Conservation (phyloP, 2,329 filamentous ascomycete species). For the Penicillium freii region DNA sequence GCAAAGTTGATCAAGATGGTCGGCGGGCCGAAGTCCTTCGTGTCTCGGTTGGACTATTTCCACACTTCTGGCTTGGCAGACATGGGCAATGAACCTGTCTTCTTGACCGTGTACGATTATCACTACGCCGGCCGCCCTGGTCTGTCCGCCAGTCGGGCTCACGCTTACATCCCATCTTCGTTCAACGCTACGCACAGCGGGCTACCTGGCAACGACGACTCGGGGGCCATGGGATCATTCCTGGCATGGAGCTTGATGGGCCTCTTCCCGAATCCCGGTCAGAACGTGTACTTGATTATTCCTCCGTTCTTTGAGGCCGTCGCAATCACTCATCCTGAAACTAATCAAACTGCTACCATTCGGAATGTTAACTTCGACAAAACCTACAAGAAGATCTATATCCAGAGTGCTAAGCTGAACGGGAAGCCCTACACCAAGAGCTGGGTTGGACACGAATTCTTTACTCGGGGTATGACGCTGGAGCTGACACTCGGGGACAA, state of each 20-base stretch:
- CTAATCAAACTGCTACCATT: conserved; percentile 59
- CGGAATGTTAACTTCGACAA: conserved; percentile 61
- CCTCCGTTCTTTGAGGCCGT: conserved; percentile 63
- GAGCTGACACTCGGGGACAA: conserved; percentile 59
- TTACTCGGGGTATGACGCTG: conserved; percentile 61
- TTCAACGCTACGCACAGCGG: conserved; percentile 58
- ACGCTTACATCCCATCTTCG: conserved; percentile 61
- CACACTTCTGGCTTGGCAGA: conserved; percentile 63
- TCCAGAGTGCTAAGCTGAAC: conserved; percentile 64
- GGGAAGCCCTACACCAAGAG: conserved; percentile 60
- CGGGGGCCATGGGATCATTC: conserved; percentile 67
- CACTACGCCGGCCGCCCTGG: conserved; percentile 65
- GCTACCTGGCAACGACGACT: conserved; percentile 67
- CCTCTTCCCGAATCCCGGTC: conserved; percentile 65
- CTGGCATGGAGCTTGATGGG: conserved; percentile 66
- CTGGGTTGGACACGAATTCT: conserved; percentile 68
- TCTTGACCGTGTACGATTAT: conserved; percentile 64
- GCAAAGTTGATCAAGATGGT: conserved; percentile 55
- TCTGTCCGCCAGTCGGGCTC: conserved; percentile 49
- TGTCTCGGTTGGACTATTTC: conserved; percentile 61
- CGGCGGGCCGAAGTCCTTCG: conserved; percentile 58
- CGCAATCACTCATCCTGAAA: conserved; percentile 56
- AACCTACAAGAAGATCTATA: conserved; percentile 56
- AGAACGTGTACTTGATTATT: conserved; percentile 66
- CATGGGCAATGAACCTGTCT: conserved; percentile 63